Base-by-base conservation (phyloP, 2,329 filamentous ascomycete species). In the Hypoxylon sp. region DNA sequence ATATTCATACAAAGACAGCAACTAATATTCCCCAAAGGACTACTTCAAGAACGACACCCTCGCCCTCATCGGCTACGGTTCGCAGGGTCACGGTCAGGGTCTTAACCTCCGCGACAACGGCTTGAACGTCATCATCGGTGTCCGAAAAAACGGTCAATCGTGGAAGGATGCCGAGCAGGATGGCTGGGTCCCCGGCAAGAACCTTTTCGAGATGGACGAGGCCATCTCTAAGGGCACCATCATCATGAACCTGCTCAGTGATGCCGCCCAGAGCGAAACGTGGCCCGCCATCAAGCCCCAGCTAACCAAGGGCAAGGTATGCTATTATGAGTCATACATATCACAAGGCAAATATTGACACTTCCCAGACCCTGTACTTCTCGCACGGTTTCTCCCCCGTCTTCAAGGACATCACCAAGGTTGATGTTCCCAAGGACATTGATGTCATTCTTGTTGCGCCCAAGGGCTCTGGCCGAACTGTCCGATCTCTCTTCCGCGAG, bases 41-140 rank as follows among this genome's bases (percentile, higher is more conserved):
- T 99, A 95, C 91, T 99, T 99, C 92, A 98, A 98, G 89, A 89
- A 99, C 85, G 96, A 99, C 84, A 98, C 95, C 74, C 93, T 99
- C 76, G 96, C 96, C 79, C 91, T 99, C 79, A 99, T 99, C 82
- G 96, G 96, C 81, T 99, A 99, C 84, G 96, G 86, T 77, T 97
- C 94, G 71, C 94, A 97, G 86, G 96, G 96, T 77, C 96, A 99
- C 88, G 96, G 96, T 74, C 96, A 99, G 86, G 96, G 96, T 81
- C 93, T 99, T 71, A 99, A 99, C 89, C 92, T 99, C 80, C 95
- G 96, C 83, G 96, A 99, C 89, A 97, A 99, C 85, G 96, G 96
- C 80, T 89, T 99, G 75, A 98, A 98, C 82, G 96, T 99, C 84
- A 97, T 99, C 79, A 88, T 99, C 77, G 96, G 96, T 87, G 96